Base-by-base conservation (phyloP, 2,329 filamentous ascomycete species). In the Canariomyces notabilis region DNA sequence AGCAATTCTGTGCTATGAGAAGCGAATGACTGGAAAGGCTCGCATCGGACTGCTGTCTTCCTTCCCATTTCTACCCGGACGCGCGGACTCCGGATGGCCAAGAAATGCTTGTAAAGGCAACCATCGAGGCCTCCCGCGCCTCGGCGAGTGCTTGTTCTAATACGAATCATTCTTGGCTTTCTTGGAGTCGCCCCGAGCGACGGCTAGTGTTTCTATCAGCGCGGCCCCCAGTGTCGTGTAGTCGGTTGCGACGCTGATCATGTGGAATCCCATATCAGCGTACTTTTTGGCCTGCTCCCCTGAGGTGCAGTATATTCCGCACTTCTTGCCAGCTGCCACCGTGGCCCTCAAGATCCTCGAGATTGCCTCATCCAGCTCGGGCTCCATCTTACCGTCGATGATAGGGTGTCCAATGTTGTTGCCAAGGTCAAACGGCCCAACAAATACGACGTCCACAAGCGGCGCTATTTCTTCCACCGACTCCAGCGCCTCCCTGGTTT, bases 361-460 rank as follows among this genome's bases (percentile, higher is more conserved):
- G 44, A 87, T 77, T 15, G 83, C 82, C 26, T 69, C 68, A 23
- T 77, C 67, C 49, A 87, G 71, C 49, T 81, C 75, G 0, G 74
- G 73, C 52, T 78, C 64, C 56, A 85, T 76, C 38, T 74, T 74
- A 1, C 75, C 76, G 51, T 82, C 69, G 18, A 82, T 70, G 32
- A 87, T 77, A 1, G 83, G 78, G 42, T 76, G 65, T 1, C 78
- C 79, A 37, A 82, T 79, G 55, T 76, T 82, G 60, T 81, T 80
- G 40, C 75, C 82, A 42, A 85, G 69, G 57, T 85, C 81, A 58
- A 83, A 84, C 2, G 82, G 81, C 0, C 82, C 82, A 37, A 85
- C 72, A 59, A 83, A 84, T 19, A 85, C 64, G 4, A 81, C 73
- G 50, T 85, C 82, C 18, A 85, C 77, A 65, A 18, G 82, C 68